Base-by-base conservation (phyloP, 352 stramenopile genomes). In the Halophytophthora polymorphica region DNA sequence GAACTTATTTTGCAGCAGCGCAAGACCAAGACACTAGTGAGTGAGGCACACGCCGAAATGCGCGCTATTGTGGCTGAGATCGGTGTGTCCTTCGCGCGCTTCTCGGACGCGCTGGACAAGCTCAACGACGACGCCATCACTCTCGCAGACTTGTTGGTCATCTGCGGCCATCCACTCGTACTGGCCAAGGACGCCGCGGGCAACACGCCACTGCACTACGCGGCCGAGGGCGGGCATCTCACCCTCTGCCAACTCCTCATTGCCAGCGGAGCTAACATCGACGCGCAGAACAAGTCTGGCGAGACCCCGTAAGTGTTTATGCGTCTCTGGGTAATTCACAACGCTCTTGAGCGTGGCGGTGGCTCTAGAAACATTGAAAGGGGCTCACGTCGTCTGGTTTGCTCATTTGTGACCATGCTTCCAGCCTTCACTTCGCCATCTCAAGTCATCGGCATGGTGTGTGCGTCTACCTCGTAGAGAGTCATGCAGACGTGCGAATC, bases 151-250 rank as follows among this genome's bases (percentile, higher is more conserved):
- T 54, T 92, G 25, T 47, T 92, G 8, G 61, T 67, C 22, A 89
- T 92, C 39, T 89, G 75, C 33, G 82, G 82, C 3, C 82, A 90
- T 17, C 82, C 82, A 1, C 61, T 92, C 3, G 77, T 81, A 37
- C 60, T 89, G 2, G 73, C 64, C 15, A 79, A 73, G 50, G 82
- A 92, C 29, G 64, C 76, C 10, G 46, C 66, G 1, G 82, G 82
- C 3, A 92, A 90, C 43, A 90, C 79, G 1, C 82, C 79, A 29
- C 66, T 92, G 7, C 82, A 92, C 36, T 90, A 88, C 28, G 79
- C 82, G 2, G 79, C 82, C 2, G 82, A 92, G 61, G 82, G 79
- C 2, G 82, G 82, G 0, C 88, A 90, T 43, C 61, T 92, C 17
- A 61, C 71, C 6, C 45, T 92, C 8, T 92, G 77, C 10, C 48